Evolutionary conservation across 371 early-diverging fungal species (phyloP).

Genomic region (Mortierella sp.): DNA sequence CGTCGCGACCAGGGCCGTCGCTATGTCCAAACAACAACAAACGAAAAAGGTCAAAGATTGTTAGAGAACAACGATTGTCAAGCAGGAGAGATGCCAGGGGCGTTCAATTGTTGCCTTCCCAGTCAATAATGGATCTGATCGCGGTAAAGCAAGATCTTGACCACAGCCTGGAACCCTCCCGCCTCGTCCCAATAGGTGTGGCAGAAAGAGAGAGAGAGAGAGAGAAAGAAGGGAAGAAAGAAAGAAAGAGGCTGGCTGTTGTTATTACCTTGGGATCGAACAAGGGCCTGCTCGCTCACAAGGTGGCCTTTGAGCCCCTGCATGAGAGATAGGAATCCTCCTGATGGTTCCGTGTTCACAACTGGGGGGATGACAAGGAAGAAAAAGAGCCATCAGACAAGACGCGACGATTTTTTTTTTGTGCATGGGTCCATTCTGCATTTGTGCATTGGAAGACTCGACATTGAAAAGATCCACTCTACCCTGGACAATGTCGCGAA

Average conservation of each 20-base stretch:
- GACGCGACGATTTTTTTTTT: background rate
- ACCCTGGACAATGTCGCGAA: constrained; percentile 53
- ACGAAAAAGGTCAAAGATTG: background rate
- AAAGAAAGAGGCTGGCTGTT: background rate
- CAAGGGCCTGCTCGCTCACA: constrained; percentile 83
- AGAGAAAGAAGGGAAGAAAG: background rate
- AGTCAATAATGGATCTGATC: background rate
- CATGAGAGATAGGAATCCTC: constrained; percentile 71
- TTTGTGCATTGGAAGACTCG: background rate
- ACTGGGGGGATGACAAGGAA: background rate
- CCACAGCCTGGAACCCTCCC: background rate
- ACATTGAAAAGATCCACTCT: background rate
- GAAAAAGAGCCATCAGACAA: background rate
- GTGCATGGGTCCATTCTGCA: background rate
- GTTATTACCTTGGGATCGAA: constrained; percentile 83
- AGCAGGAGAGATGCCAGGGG: too few species aligned
- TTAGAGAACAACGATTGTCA: background rate
- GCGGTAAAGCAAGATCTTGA: background rate
- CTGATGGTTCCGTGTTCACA: constrained; percentile 47
- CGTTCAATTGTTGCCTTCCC: background rate
- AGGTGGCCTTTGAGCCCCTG: constrained; percentile 82
- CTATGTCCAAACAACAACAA: constrained; percentile 8
- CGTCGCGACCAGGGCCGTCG: constrained; percentile 45
- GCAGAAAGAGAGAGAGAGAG: background rate
- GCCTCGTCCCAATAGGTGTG: background rate